A percentile compares a stretch with the other conserved stretches of the same genome.
Evolutionary conservation across 345 rosid species (phyloP).

Genomic region (Lepidium didymum): DNA sequence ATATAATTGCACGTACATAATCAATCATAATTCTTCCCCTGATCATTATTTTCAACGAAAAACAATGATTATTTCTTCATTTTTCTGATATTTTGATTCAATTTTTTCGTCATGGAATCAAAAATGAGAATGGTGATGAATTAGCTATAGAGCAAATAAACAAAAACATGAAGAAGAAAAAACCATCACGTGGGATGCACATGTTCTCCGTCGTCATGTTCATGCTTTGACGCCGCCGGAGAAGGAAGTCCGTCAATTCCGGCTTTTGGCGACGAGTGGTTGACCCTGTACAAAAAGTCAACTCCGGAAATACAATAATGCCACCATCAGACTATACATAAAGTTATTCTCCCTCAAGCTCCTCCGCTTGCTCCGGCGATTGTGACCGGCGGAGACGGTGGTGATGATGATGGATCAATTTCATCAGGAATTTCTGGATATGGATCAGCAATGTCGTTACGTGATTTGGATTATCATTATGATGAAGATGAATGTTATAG

Average conservation of each 20-base stretch:
- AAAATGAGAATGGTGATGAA: constrained; percentile 15
- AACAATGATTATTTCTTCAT: neutral
- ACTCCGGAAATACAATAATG: constrained; percentile 10
- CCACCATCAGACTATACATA: constrained; percentile 20
- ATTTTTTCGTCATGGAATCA: constrained; percentile 13
- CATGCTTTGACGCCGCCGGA: constrained; percentile 33
- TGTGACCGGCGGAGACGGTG: neutral
- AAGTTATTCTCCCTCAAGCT: constrained; percentile 30
- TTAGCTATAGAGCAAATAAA: constrained; percentile 18
- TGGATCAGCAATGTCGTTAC: constrained; percentile 42
- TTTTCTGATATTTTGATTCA: neutral
- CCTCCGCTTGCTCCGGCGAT: neutral
- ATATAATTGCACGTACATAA: neutral
- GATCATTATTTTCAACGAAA: neutral
- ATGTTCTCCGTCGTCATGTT: constrained; percentile 40
- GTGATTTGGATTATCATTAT: constrained; percentile 7
- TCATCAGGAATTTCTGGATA: constrained; percentile 31
- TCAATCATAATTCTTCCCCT: neutral
- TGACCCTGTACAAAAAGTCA: constrained; percentile 38
- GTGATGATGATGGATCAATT: neutral
- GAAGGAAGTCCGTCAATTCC: constrained; percentile 30
- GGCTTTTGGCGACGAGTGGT: constrained; percentile 38
- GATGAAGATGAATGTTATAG: constrained; percentile 1
- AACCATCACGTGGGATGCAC: constrained; percentile 34
- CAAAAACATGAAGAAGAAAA: constrained; percentile 8